These are phyloP conservation scores for Cladorrhinum sp. DNA, from an alignment of 2,329 filamentous ascomycete species.

Conservation along the genomic window DNA sequence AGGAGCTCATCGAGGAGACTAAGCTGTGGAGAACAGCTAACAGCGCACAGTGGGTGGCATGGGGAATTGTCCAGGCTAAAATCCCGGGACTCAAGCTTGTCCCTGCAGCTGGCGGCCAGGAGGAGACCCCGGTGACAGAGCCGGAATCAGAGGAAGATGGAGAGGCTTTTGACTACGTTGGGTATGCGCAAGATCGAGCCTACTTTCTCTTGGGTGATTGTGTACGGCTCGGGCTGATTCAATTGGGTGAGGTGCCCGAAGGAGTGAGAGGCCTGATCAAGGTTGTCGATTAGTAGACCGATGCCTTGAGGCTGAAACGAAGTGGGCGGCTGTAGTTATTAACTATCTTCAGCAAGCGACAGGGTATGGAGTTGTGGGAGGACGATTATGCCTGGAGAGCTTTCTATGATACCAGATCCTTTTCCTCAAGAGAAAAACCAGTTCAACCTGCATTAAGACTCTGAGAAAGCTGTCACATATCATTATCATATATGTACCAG, in stretches of 20 bases:
- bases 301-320: neutral
- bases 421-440: neutral
- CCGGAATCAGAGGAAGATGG: slow-evolving; percentile 49
- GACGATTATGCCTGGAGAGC: neutral
- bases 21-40: slow-evolving; percentile 84
- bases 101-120: slow-evolving; percentile 28
- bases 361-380: neutral
- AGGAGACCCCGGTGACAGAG: slow-evolving; percentile 37
- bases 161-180: slow-evolving; percentile 89
- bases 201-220: slow-evolving; percentile 95
- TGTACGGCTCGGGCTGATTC: slow-evolving; percentile 70
- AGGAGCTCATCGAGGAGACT: slow-evolving; percentile 72
- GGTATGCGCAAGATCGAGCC: slow-evolving; percentile 85
- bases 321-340: neutral
- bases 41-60: slow-evolving; percentile 87
- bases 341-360: neutral
- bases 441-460: neutral
- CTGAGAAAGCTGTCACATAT: neutral
- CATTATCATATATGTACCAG: neutral
- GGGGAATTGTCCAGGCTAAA: slow-evolving; percentile 95
- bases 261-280: slow-evolving; percentile 65
- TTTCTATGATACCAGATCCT: neutral
- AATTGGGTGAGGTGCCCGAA: slow-evolving; percentile 70
- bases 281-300: slow-evolving; percentile 55
- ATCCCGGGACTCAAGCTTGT: slow-evolving; percentile 59